Percentiles rank a stretch among this genome's conserved stretches.
phyloP scores from a whole-genome alignment of 1,284 basidiomycete species.

The Blastosporella zonata region DNA sequence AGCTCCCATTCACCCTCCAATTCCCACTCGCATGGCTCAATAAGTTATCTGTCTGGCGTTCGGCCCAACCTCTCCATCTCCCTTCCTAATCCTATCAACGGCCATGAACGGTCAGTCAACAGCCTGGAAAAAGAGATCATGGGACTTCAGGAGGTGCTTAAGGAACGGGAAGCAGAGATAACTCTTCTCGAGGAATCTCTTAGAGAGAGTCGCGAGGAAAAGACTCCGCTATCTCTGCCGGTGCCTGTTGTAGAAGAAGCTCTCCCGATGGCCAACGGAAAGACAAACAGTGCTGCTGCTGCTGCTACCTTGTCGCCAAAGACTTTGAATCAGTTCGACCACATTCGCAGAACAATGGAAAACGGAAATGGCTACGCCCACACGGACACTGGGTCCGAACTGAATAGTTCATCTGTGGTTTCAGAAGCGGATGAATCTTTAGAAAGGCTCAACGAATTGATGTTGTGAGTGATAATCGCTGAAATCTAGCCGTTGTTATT shows the following conservation, averaged over 20 bases:
- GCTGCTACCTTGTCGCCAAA: constrained; percentile 54
- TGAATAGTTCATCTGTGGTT: constrained; percentile 30
- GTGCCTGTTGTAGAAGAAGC: constrained; percentile 17
- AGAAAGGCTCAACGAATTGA: constrained; percentile 79
- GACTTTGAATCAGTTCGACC: constrained; percentile 68
- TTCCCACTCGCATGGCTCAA: constrained; percentile 34
- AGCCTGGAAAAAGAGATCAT: constrained; percentile 92
- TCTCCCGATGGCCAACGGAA: constrained; percentile 22
- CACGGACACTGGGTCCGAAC: constrained; percentile 28
- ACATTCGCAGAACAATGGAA: constrained; percentile 63
- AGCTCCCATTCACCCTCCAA: constrained; percentile 56
- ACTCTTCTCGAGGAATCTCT: constrained; percentile 68
- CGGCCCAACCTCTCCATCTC: constrained; percentile 65
- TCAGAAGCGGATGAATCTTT: constrained; percentile 67
- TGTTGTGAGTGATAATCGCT: constrained; percentile 60
- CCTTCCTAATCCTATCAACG: constrained; percentile 41
- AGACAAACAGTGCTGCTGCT: constrained; percentile 21
- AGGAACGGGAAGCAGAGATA: constrained; percentile 87
- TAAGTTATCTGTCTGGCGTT: constrained; percentile 26
- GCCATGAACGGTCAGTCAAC: constrained; percentile 67
- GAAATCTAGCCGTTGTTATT: constrained; percentile 1
- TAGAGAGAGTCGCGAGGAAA: constrained; percentile 43
- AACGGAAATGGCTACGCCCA: constrained; percentile 37
- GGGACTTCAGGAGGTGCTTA: constrained; percentile 85
- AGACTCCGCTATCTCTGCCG: constrained; percentile 12